Conservation (phyloP, 2,329 filamentous ascomycete genomes). For the Neocatenulostroma microsporum region DNA sequence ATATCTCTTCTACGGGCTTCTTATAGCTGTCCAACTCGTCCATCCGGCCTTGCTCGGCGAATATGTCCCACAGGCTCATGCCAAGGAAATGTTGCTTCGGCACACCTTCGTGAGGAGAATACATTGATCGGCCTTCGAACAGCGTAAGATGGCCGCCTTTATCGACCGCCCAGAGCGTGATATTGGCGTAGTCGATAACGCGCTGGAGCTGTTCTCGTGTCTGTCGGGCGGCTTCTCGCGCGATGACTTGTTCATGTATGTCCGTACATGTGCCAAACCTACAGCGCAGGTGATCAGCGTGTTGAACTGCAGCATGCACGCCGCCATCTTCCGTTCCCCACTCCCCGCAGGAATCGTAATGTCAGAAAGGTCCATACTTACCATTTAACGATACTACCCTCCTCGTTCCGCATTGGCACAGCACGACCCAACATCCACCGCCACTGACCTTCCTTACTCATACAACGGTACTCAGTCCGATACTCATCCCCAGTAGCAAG, state of each 20-base stretch:
- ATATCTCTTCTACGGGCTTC: conserved; percentile 54
- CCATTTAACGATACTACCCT: conserved; percentile 67
- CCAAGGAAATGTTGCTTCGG: conserved; percentile 41
- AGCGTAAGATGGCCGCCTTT: conserved; percentile 54
- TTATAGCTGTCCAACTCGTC: conserved; percentile 39
- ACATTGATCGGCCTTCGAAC: conserved; percentile 55
- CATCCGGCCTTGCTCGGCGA: conserved; percentile 32
- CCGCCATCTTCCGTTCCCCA: too few species aligned
- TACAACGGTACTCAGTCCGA: conserved; percentile 62
- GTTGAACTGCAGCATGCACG: too few species aligned
- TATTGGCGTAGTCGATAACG: conserved; percentile 66
- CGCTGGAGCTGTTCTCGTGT: conserved; percentile 63
- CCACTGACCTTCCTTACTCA: conserved; percentile 59
- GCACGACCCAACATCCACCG: conserved; percentile 73
- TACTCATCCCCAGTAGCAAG: conserved; percentile 62
- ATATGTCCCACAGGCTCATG: conserved; percentile 57
- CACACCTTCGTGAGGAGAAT: conserved; percentile 7
- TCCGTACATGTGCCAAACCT: conserved; percentile 75
- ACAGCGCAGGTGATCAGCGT: too few species aligned
- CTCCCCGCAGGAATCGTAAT: too few species aligned
- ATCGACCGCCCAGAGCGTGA: conserved; percentile 69
- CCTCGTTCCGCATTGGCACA: conserved; percentile 55
- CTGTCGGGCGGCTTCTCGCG: conserved; percentile 57
- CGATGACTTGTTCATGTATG: conserved; percentile 65
- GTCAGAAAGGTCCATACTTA: too few species aligned